Evolutionary conservation across 257 asterid species (phyloP).

Genomic region (Agastache rugosa): DNA sequence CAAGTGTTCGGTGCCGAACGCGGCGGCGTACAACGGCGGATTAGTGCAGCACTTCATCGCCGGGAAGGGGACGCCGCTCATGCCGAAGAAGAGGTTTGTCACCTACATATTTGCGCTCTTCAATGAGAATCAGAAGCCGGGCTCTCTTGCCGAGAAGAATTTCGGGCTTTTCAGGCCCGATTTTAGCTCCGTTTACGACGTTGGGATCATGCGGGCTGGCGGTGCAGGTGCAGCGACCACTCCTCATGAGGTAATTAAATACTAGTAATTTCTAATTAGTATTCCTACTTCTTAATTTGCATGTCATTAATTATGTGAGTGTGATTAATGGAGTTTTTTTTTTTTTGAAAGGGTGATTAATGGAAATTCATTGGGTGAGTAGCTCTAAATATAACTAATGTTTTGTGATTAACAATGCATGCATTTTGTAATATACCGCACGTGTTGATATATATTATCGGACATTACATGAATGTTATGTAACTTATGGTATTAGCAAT

Average conservation of each 20-base stretch:
- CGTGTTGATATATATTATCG: too few species aligned
- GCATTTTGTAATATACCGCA: too few species aligned
- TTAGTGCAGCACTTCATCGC: slow-evolving; percentile 49
- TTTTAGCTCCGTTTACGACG: slow-evolving; percentile 67
- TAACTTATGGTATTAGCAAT: too few species aligned
- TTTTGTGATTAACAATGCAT: too few species aligned
- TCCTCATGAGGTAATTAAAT: not conserved
- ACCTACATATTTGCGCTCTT: slow-evolving; percentile 71
- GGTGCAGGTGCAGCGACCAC: not conserved
- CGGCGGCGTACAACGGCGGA: slow-evolving; percentile 78
- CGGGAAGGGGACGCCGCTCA: slow-evolving; percentile 77
- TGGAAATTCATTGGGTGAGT: too few species aligned
- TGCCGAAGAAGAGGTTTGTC: slow-evolving; percentile 62
- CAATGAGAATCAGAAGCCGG: slow-evolving; percentile 77
- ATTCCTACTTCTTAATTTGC: too few species aligned
- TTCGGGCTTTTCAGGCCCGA: slow-evolving; percentile 83
- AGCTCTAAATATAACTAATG: too few species aligned
- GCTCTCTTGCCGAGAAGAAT: slow-evolving; percentile 71
- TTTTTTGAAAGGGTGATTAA: too few species aligned
- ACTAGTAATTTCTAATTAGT: too few species aligned
- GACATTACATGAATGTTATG: too few species aligned
- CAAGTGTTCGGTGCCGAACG: slow-evolving; percentile 62
- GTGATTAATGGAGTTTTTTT: not conserved
- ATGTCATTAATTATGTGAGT: not conserved
- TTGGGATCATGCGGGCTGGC: slow-evolving; percentile 64